Base-by-base conservation (phyloP, 2,329 filamentous ascomycete genomes). In the Epichloe hybrida region DNA sequence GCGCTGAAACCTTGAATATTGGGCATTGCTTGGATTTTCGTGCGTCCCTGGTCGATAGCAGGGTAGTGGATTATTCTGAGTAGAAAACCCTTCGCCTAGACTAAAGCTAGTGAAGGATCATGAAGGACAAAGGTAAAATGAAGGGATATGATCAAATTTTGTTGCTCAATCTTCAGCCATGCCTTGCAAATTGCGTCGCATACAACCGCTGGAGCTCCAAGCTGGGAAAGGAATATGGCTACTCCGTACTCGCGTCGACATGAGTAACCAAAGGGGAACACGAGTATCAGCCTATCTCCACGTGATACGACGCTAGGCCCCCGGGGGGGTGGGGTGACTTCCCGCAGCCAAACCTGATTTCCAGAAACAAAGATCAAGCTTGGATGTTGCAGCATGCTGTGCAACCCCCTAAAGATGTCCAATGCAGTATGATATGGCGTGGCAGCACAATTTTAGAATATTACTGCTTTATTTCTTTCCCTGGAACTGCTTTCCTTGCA, bases 1-100 rank as follows among this genome's bases (percentile, higher is more conserved):
- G 84, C 80, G 68, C 83, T 90, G 68, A 94, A 83, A 52, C 59
- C 60, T 49, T 61, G 56, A 34, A 56, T 49, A n/a, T 38, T 46
- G n/a, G 53, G 53, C 56, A 57, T 57, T 34, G 50, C 36, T 46
- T 37, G 13, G 43, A 42, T 15, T 31, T 15, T 45, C 4, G 12
- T 13, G 40, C 7, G 38, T 49, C 49, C 31, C 39, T 35, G 15
- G 21, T 47, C 38, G 47, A 35, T 21, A n/a, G 21, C 39, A 38
- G 15, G 17, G 43, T 41, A 3, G 41, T 45, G 15, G 21, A 48
- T 27, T 6, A 34, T 31, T 31, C 42, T 13, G 15, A 45, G 23
- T 13, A 12, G 13, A 27, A 34, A 12, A 23, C 8, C 40, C 20
- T 21, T 20, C 41, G 38, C 23, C 6, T 17, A 35, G 23, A 15